Evolutionary conservation across 179 eudicot species (phyloP).

Genomic region (Kewa caespitosa): DNA sequence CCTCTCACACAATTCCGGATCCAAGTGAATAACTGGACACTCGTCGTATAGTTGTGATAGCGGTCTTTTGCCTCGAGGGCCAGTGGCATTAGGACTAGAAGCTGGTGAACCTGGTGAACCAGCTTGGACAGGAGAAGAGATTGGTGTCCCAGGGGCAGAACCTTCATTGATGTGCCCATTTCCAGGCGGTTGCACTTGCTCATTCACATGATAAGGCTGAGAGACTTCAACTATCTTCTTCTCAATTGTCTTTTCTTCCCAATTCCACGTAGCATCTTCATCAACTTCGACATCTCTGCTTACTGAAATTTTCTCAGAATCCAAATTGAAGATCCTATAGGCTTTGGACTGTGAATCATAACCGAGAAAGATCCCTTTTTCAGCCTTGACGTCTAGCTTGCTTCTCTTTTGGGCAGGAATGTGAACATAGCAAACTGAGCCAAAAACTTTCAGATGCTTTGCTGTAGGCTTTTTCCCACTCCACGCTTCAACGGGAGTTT

Average conservation of each 20-base stretch:
- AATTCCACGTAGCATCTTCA: not conserved
- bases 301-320: not conserved
- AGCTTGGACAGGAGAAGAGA: not conserved
- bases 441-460: constrained; percentile 5
- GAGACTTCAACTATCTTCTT: not conserved
- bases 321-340: not conserved
- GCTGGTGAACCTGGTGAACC: not conserved
- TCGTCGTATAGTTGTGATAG: not conserved
- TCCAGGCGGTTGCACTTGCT: not conserved
- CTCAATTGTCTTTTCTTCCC: not conserved
- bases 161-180: not conserved
- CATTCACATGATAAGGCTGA: not conserved
- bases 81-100: not conserved
- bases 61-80: not conserved
- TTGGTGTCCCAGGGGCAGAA: not conserved
- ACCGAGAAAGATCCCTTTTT: constrained; percentile 16
- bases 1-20: not conserved
- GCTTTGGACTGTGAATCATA: constrained; percentile 13
- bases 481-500: constrained; percentile 22
- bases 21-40: not conserved
- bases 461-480: constrained; percentile 7
- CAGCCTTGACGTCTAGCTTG: constrained; percentile 17
- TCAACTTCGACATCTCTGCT: not conserved
- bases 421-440: constrained; percentile 15
- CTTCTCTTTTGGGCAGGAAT: constrained; percentile 9